Conservation (phyloP, 495 filamentous ascomycete genomes). For the Talaromyces liani region DNA sequence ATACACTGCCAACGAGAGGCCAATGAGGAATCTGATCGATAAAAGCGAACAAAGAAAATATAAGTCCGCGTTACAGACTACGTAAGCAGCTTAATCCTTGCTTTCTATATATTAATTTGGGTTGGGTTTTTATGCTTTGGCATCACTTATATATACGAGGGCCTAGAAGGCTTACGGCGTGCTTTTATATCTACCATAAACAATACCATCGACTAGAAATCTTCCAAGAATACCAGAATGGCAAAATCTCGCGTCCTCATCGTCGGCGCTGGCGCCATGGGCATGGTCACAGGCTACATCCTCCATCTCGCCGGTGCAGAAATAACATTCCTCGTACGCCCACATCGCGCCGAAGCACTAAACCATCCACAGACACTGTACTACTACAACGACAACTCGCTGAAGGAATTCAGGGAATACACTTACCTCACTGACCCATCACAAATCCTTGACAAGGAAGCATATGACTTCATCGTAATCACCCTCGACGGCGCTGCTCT, state of each 20-base stretch:
- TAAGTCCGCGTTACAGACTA: not conserved
- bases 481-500: not conserved
- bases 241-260: not conserved
- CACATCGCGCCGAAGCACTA: not conserved
- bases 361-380: not conserved
- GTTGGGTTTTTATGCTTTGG: too few species aligned
- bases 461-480: not conserved
- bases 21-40: not conserved
- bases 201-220: too few species aligned
- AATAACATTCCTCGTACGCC: not conserved
- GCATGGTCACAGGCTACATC: not conserved
- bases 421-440: not conserved
- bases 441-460: not conserved
- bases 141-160: too few species aligned
- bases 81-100: not conserved
- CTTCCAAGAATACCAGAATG: not conserved
- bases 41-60: not conserved
- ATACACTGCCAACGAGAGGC: not conserved
- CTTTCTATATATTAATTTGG: too few species aligned
- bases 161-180: too few species aligned
- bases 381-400: not conserved
- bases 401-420: not conserved
- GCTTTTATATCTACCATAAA: too few species aligned
- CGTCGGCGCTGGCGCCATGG: not conserved
- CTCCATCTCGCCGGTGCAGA: not conserved